These are phyloP conservation scores for Myrica gale DNA, from an alignment of 306 rosid species.

Conservation along the genomic window DNA sequence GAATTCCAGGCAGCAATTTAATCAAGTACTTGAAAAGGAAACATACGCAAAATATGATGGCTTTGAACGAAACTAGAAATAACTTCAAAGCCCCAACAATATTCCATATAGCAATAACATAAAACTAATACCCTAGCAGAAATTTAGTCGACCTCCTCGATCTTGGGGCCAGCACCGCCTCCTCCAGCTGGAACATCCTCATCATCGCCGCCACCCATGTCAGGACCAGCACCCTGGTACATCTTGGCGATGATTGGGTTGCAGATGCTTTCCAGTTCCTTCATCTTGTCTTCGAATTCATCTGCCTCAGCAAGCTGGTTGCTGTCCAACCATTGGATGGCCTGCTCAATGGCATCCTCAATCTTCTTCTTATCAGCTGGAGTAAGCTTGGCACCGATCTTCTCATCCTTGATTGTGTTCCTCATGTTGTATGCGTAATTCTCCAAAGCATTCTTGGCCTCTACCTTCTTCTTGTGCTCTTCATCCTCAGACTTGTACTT, in stretches of 20 bases:
- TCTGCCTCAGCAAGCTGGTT: constrained; percentile 67
- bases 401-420: constrained; percentile 61
- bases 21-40: neutral
- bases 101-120: neutral
- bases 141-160: constrained; percentile 67
- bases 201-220: constrained; percentile 41
- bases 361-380: constrained; percentile 66
- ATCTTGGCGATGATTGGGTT: constrained; percentile 77
- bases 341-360: constrained; percentile 57
- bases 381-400: constrained; percentile 55
- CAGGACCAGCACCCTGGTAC: constrained; percentile 71
- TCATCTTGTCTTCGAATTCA: constrained; percentile 76
- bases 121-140: too few species aligned
- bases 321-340: constrained; percentile 67
- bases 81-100: neutral
- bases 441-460: constrained; percentile 65
- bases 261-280: constrained; percentile 76
- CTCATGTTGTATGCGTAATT: constrained; percentile 68
- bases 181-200: constrained; percentile 51
- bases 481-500: constrained; percentile 77
- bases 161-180: constrained; percentile 72
- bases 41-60: neutral
- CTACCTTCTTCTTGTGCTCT: constrained; percentile 65
- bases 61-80: neutral
- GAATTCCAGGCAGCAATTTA: neutral